These are phyloP conservation scores for Casuarina glauca DNA, from an alignment of 306 rosid genomes.

Conservation along the genomic window DNA sequence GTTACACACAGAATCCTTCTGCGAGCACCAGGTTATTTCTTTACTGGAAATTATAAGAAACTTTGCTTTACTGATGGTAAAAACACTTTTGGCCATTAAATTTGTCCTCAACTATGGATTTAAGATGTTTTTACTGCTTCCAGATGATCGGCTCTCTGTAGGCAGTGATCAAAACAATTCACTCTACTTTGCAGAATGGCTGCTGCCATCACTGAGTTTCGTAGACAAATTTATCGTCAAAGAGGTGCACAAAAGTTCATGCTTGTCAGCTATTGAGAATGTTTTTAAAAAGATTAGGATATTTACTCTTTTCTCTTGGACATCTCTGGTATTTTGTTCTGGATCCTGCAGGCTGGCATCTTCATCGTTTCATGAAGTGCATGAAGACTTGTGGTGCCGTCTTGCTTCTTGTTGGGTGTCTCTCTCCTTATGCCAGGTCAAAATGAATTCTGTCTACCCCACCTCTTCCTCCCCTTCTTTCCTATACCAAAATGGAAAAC, in stretches of 20 bases:
- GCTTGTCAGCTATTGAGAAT: conserved; percentile 14
- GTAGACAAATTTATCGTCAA: conserved; percentile 62
- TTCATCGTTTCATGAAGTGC: conserved; percentile 41
- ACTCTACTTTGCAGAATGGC: conserved; percentile 65
- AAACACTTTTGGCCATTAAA: background rate
- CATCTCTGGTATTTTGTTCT: conserved; percentile 19
- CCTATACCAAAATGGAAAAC: background rate
- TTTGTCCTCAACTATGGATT: conserved; percentile 20
- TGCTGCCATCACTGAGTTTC: conserved; percentile 56
- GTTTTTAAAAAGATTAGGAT: conserved; percentile 10
- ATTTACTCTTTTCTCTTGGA: conserved; percentile 5
- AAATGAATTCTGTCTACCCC: background rate
- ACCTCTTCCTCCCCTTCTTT: accelerated
- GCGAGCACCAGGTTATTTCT: conserved; percentile 63
- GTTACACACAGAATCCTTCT: conserved; percentile 75
- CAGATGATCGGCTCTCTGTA: conserved; percentile 49
- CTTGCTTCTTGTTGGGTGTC: conserved; percentile 5
- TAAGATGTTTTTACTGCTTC: conserved; percentile 23
- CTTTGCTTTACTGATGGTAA: background rate
- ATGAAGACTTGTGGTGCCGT: conserved; percentile 18
- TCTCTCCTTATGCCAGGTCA: background rate
- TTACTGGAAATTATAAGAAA: background rate
- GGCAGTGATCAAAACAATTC: conserved; percentile 42
- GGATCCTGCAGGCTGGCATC: conserved; percentile 56
- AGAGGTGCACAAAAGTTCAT: conserved; percentile 51